Conservation (phyloP, 1,139 yeast species). For the Zygosaccharomyces pseudobailii region DNA sequence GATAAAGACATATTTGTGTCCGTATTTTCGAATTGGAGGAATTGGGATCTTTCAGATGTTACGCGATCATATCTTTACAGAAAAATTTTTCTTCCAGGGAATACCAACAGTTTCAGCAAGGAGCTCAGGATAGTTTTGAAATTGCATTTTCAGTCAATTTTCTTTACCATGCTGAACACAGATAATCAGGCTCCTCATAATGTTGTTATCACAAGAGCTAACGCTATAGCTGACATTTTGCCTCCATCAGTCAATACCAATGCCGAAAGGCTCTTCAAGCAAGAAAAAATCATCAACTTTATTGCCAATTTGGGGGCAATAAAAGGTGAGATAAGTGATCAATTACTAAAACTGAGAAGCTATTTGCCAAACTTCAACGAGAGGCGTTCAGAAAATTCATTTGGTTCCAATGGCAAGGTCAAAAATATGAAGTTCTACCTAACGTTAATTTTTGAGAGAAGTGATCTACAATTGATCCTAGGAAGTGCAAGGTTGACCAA, state of each 20-base stretch:
- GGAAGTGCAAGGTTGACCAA: constrained; percentile 29
- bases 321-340: constrained; percentile 26
- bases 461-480: constrained; percentile 22
- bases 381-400: not conserved
- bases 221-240: constrained; percentile 17
- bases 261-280: constrained; percentile 6
- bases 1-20: constrained; percentile 53
- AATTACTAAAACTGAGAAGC: constrained; percentile 17
- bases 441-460: constrained; percentile 18
- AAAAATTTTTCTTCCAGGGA: constrained; percentile 20
- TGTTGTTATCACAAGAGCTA: constrained; percentile 21
- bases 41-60: constrained; percentile 73
- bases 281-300: constrained; percentile 20
- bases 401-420: constrained; percentile 5
- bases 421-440: constrained; percentile 19
- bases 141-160: constrained; percentile 20
- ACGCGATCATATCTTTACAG: constrained; percentile 53
- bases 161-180: constrained; percentile 24
- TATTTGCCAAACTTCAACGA: constrained; percentile 10
- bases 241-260: constrained; percentile 16
- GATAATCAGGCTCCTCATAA: constrained; percentile 26
- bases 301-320: constrained; percentile 22
- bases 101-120: constrained; percentile 12
- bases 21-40: constrained; percentile 77
- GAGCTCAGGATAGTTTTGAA: constrained; percentile 25